Conservation (phyloP, 2,329 filamentous ascomycete species). For the Rutstroemia sp. region DNA sequence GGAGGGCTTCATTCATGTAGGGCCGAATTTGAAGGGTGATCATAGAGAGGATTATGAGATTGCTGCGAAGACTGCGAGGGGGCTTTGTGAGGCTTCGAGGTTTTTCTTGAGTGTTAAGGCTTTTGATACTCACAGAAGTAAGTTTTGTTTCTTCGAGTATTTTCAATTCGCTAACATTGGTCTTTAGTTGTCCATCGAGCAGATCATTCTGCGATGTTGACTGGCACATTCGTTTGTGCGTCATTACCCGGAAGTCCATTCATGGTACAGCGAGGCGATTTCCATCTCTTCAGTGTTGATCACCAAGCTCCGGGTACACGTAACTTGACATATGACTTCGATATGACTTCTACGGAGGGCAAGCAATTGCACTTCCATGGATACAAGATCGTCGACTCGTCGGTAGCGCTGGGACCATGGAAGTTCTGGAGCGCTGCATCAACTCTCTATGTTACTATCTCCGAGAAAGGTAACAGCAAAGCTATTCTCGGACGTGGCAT, state of each 20-base stretch:
- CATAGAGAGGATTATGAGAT: slow-evolving; percentile 45
- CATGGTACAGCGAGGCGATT: slow-evolving; percentile 50
- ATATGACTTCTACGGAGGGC: slow-evolving; percentile 48
- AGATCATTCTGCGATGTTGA: slow-evolving; percentile 46
- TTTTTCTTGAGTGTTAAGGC: slow-evolving; percentile 53
- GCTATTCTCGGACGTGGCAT: slow-evolving; percentile 50
- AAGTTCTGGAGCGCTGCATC: slow-evolving; percentile 56
- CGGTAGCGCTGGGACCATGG: slow-evolving; percentile 46
- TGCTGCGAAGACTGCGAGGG: slow-evolving; percentile 44
- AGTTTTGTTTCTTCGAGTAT: slow-evolving; percentile 6
- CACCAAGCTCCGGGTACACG: slow-evolving; percentile 47
- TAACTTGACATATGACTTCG: slow-evolving; percentile 55
- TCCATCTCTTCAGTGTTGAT: slow-evolving; percentile 50
- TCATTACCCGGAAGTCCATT: slow-evolving; percentile 50
- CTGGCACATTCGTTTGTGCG: slow-evolving; percentile 52
- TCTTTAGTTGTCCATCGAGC: slow-evolving; percentile 35
- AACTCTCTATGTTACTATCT: slow-evolving; percentile 55
- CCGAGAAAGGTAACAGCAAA: slow-evolving; percentile 22
- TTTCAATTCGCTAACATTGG: neutral
- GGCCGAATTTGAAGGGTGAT: slow-evolving; percentile 35
- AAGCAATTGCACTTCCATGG: slow-evolving; percentile 51
- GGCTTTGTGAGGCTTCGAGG: slow-evolving; percentile 47
- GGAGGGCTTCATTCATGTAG: slow-evolving; percentile 50
- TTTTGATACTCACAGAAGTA: slow-evolving; percentile 42
- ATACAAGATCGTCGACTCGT: slow-evolving; percentile 55